Conservation (phyloP, 176 grass and related monocot genomes). For the Calamus simplicifolius region DNA sequence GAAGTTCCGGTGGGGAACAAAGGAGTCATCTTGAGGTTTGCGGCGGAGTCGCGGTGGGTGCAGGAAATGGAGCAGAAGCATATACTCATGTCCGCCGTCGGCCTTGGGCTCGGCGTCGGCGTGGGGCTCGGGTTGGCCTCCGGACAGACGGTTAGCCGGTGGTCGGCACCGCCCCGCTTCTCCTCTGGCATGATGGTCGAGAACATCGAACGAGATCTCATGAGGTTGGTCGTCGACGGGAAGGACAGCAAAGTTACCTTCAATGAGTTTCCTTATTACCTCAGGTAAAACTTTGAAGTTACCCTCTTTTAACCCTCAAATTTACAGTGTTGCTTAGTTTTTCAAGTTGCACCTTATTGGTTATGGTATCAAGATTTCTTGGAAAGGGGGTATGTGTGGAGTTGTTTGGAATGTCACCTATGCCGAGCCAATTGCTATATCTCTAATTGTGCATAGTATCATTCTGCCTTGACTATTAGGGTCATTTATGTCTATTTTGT, state of each 20-base stretch:
- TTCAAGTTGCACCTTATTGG: neutral
- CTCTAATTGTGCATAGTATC: no score
- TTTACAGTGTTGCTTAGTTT: neutral
- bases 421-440: no score
- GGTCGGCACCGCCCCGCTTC: slow-evolving; percentile 1
- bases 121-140: slow-evolving; percentile 76
- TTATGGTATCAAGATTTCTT: neutral
- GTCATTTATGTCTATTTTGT: no score
- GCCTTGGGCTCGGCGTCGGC: slow-evolving; percentile 75
- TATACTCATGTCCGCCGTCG: slow-evolving; percentile 82
- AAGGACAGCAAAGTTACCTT: slow-evolving; percentile 16
- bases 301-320: neutral
- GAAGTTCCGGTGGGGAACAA: no score
- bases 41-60: neutral
- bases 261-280: slow-evolving; percentile 15
- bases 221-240: slow-evolving; percentile 10
- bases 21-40: no score
- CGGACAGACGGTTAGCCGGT: slow-evolving; percentile 27
- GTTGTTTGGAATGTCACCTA: no score
- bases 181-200: neutral
- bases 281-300: slow-evolving; percentile 1
- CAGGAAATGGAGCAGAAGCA: slow-evolving; percentile 73
- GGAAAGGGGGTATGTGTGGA: no score
- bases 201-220: slow-evolving; percentile 14
- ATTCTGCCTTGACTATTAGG: no score